phyloP scores from a whole-genome alignment of 1,139 yeast genomes.

The Saccharomyces hybrid region DNA sequence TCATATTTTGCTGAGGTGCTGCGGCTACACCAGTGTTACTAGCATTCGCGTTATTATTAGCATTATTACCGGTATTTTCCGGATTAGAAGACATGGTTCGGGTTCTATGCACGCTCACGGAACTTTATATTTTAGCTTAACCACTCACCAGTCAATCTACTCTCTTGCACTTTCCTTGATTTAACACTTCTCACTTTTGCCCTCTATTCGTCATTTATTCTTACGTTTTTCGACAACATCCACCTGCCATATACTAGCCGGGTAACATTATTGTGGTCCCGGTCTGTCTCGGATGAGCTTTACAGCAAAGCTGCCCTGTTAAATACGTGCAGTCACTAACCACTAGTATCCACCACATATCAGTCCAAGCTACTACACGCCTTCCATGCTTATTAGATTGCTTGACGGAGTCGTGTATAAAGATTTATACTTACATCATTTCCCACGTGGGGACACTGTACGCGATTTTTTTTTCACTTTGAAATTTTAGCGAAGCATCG shows the following conservation, averaged over 20 bases:
- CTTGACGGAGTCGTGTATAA: not conserved
- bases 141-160: not conserved
- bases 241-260: too few relatives aligned
- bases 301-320: too few relatives aligned
- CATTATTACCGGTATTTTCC: not conserved
- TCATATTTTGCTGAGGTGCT: conserved; percentile 8
- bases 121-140: too few relatives aligned
- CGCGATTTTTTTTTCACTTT: not conserved
- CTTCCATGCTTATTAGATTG: too few relatives aligned
- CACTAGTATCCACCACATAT: too few relatives aligned
- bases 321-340: too few relatives aligned
- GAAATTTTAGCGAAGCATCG: not conserved
- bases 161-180: not conserved
- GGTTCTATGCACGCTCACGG: not conserved
- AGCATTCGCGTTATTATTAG: not conserved
- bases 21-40: conserved; percentile 4
- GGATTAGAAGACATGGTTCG: not conserved
- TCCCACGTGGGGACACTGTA: not conserved
- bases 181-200: too few relatives aligned
- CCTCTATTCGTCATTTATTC: too few relatives aligned
- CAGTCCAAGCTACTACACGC: too few relatives aligned
- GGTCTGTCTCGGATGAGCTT: too few relatives aligned
- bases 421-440: not conserved
- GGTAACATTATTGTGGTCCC: too few relatives aligned
- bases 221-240: too few relatives aligned